phyloP scores from a whole-genome alignment of 2,329 filamentous ascomycete species.

The Trichoderma endophyticum region DNA sequence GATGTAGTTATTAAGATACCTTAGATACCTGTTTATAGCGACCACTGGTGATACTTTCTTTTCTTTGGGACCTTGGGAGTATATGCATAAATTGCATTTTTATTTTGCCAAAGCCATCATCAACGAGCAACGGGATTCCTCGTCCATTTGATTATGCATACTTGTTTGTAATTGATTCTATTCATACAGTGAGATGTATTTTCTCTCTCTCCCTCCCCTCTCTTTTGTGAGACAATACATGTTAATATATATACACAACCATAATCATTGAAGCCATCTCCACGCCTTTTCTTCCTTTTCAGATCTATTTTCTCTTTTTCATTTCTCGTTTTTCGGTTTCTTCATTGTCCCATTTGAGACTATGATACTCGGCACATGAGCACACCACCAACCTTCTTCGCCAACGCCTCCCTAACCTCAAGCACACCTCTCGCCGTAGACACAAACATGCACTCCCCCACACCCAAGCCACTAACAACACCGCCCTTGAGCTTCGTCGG shows the following conservation, averaged over 20 bases:
- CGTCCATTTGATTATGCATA: not conserved
- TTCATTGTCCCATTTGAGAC: slow-evolving; percentile 18
- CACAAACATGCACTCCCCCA: slow-evolving; percentile 82
- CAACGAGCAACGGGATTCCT: not conserved
- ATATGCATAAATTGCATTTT: slow-evolving; percentile 3
- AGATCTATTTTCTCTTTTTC: not conserved
- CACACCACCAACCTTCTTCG: slow-evolving; percentile 75
- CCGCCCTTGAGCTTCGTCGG: slow-evolving; percentile 56
- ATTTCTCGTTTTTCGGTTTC: not conserved
- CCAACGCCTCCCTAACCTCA: slow-evolving; percentile 78
- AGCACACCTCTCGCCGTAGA: slow-evolving; percentile 74
- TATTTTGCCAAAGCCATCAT: not conserved
- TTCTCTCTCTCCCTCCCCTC: not conserved
- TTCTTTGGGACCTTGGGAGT: slow-evolving; percentile 13
- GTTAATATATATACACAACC: slow-evolving; percentile 5
- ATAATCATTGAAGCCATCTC: not conserved
- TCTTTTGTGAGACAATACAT: not conserved
- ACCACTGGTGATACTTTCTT: slow-evolving; percentile 7
- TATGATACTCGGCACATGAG: slow-evolving; percentile 67
- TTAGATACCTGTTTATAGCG: slow-evolving; percentile 22
- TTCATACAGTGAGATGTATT: slow-evolving; percentile 16
- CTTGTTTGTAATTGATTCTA: slow-evolving; percentile 13
- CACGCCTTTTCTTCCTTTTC: not conserved
- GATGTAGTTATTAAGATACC: slow-evolving; percentile 21
- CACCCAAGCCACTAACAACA: slow-evolving; percentile 68